These are phyloP conservation scores for Lachancea cidri DNA, from an alignment of 805 yeast genomes.

Conservation along the genomic window DNA sequence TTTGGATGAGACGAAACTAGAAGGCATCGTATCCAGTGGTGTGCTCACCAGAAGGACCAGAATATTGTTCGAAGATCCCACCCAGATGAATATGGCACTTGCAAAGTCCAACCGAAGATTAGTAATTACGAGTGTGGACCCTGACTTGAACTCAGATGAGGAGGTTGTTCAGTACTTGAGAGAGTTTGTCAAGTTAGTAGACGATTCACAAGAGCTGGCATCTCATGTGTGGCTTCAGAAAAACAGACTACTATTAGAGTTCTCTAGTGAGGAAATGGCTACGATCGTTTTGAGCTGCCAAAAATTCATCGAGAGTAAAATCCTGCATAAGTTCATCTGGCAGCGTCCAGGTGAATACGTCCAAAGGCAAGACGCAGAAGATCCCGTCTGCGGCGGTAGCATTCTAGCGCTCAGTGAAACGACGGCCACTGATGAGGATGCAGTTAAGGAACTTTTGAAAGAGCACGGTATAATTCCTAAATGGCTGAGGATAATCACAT, in stretches of 20 bases:
- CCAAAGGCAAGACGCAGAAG: conserved; percentile 10
- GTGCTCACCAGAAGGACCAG: conserved; percentile 19
- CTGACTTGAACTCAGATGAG: conserved; percentile 3
- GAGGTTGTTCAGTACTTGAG: conserved; percentile 2
- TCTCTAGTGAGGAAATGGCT: conserved; percentile 10
- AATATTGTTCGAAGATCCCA: conserved; percentile 33
- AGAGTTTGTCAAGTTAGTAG: conserved; percentile 8
- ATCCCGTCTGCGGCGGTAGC: conserved; percentile 19
- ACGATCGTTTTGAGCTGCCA: conserved; percentile 22
- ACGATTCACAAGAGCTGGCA: conserved; percentile 9
- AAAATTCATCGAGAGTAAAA: conserved; percentile 17
- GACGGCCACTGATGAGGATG: conserved; percentile 9
- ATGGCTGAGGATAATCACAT: conserved; percentile 7
- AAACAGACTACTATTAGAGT: conserved; percentile 7
- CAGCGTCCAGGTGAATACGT: conserved; percentile 25
- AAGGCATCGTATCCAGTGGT: conserved; percentile 30
- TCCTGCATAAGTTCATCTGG: conserved; percentile 17
- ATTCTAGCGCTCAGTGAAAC: conserved; percentile 18
- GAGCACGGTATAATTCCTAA: conserved; percentile 9
- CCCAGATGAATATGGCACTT: conserved; percentile 20
- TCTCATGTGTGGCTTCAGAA: conserved; percentile 1
- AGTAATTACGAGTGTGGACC: conserved; percentile 8
- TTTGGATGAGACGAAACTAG: conserved; percentile 29
- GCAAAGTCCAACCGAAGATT: conserved; percentile 7
- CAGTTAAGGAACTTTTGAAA: conserved; percentile 7